These are phyloP conservation scores for Xeromyces bisporus DNA, from an alignment of 495 filamentous ascomycete genomes.

Conservation along the genomic window DNA sequence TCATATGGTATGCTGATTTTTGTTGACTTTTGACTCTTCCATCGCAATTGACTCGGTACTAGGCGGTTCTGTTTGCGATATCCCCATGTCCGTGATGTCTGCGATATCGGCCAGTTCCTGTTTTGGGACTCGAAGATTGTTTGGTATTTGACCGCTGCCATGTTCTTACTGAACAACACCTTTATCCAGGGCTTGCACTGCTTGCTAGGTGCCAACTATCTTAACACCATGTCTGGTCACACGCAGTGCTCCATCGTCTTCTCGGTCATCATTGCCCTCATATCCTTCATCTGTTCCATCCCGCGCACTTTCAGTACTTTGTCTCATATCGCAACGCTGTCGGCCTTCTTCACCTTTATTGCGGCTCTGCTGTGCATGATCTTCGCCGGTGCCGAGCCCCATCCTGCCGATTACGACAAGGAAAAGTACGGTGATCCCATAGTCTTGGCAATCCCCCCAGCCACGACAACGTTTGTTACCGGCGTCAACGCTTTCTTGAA, in stretches of 20 bases:
- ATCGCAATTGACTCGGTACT: constrained; percentile 2
- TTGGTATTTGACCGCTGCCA: constrained; percentile 69
- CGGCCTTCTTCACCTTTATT: constrained; percentile 71
- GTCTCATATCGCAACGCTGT: constrained; percentile 55
- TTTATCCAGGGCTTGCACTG: constrained; percentile 71
- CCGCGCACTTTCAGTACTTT: constrained; percentile 67
- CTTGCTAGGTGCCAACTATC: constrained; percentile 60
- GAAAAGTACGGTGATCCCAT: constrained; percentile 38
- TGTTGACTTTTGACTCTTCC: neutral
- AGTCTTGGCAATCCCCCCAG: constrained; percentile 46
- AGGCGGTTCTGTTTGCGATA: constrained; percentile 76
- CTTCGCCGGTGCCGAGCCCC: constrained; percentile 54
- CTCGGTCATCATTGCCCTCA: constrained; percentile 45
- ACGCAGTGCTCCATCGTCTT: constrained; percentile 58
- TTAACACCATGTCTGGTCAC: constrained; percentile 64
- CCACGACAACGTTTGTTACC: constrained; percentile 57
- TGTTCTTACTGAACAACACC: constrained; percentile 86
- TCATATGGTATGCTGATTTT: constrained; percentile 45
- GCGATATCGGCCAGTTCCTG: constrained; percentile 77
- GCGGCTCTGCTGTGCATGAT: constrained; percentile 66
- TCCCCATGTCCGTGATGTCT: constrained; percentile 76
- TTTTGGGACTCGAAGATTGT: constrained; percentile 65
- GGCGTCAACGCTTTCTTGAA: constrained; percentile 76
- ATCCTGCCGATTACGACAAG: constrained; percentile 47
- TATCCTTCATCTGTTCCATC: constrained; percentile 60